Evolutionary conservation across 495 filamentous ascomycete genomes (phyloP), one percentile per base, ranked within the genome.

Genomic region (Paragyromitra xinjiangensis): DNA sequence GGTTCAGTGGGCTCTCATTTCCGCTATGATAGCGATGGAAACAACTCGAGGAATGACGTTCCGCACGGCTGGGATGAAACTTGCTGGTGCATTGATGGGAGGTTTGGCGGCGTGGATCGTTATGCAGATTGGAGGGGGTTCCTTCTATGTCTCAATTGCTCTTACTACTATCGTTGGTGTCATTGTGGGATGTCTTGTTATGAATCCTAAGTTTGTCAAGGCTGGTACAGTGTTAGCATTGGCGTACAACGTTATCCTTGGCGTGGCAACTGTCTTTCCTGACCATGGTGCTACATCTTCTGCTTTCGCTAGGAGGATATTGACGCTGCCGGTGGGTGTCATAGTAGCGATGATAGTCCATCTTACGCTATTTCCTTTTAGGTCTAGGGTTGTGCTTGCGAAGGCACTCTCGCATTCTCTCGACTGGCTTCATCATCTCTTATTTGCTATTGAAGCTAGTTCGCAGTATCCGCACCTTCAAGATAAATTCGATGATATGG

Each of bases 1-100:
- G 29, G 80, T 72, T 3, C 80, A 82, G 29, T 77, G 81, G 72
- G 81, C 69, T 11, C 81, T 82, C 44, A 82, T 82, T 65, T 80
- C 77, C 16, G 81, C 81, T 45, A 77, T 82, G 77, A 64, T 82
- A 4, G 77, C 73, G 8, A 82, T 82, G 81, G 81, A 82, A 59
- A 82, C 81, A n/a, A 82, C 81, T 6, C 65, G 81, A 8, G 81
- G 81, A 11, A 82, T 82, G 81, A 82, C 80, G n/a, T 78, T 82
- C 26, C 77, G 81, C 42, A 82, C 80, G 3, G 81, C 80, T 34
- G 80, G 80, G 6, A 82, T 82, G 81, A 82, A 82, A 29, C 69
- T 82, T 9, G 40, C 64, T 9, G 81, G 81, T 14, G 81, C 81
- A 16, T 48, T 78, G 50, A 65, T 68, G 64, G 81, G 81, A 8